These are phyloP conservation scores for Limnomonas spitsbergensis DNA, from an alignment of 139 green algal species.

Conservation along the genomic window DNA sequence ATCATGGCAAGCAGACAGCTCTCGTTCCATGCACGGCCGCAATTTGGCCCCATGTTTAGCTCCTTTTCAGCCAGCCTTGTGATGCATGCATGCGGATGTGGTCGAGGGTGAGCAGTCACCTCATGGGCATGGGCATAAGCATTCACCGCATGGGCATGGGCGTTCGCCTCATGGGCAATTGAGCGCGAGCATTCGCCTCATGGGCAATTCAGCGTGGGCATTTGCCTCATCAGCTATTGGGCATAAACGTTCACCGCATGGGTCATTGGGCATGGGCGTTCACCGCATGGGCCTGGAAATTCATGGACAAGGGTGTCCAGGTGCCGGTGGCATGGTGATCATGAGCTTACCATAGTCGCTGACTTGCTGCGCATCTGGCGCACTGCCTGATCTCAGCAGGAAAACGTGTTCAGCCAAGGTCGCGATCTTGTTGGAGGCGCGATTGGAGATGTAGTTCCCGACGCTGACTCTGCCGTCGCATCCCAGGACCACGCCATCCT, in stretches of 20 bases:
- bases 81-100: too few relatives aligned
- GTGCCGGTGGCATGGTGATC: not conserved
- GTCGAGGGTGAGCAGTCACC: too few relatives aligned
- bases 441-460: conserved; percentile 90
- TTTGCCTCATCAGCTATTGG: too few relatives aligned
- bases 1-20: too few relatives aligned
- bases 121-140: conserved; percentile 50
- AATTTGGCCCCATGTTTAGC: too few relatives aligned
- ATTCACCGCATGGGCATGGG: too few relatives aligned
- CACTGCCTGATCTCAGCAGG: conserved; percentile 78
- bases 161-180: too few relatives aligned
- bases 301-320: not conserved
- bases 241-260: too few relatives aligned
- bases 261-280: not conserved
- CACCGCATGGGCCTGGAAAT: not conserved
- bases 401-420: conserved; percentile 77
- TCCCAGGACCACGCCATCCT: conserved; percentile 90
- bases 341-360: conserved; percentile 73
- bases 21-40: too few relatives aligned
- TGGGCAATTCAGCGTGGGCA: too few relatives aligned
- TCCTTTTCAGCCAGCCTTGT: too few relatives aligned
- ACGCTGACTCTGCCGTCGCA: conserved; percentile 84
- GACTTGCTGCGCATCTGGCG: conserved; percentile 85
- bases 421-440: conserved; percentile 93
- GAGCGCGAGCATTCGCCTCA: not conserved